These are phyloP conservation scores for Epithemia pelagica DNA, from an alignment of 108 stramenopile genomes.

Conservation along the genomic window DNA sequence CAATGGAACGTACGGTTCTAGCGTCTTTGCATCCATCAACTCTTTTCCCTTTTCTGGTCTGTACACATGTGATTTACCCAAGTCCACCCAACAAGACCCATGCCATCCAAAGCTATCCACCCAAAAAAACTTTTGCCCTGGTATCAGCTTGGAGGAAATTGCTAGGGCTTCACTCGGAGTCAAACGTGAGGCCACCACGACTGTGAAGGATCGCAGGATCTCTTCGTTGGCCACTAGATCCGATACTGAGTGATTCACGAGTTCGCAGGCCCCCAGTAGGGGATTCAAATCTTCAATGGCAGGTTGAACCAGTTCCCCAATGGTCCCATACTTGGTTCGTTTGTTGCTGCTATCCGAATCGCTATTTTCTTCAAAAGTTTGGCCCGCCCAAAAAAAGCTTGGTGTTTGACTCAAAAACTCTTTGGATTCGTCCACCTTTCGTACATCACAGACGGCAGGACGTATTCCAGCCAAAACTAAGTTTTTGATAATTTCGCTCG, in stretches of 20 bases:
- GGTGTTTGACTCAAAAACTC: constrained; percentile 34
- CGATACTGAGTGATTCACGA: constrained; percentile 36
- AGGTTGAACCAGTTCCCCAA: constrained; percentile 60
- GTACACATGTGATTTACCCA: constrained; percentile 55
- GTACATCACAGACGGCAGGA: constrained; percentile 74
- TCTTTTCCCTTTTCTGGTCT: constrained; percentile 79
- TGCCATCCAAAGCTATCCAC: constrained; percentile 80
- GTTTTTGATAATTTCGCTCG: constrained; percentile 89
- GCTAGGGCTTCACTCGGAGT: constrained; percentile 45
- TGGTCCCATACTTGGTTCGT: constrained; percentile 42
- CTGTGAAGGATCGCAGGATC: constrained; percentile 66
- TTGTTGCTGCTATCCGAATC: constrained; percentile 15
- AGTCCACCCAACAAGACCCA: constrained; percentile 71
- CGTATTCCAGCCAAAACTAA: constrained; percentile 86
- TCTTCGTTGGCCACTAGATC: constrained; percentile 41
- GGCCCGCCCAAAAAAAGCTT: constrained; percentile 4
- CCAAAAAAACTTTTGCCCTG: constrained; percentile 43
- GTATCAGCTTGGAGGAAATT: constrained; percentile 22
- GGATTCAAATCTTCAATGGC: constrained; percentile 88
- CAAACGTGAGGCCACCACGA: constrained; percentile 73
- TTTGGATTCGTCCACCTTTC: constrained; percentile 41
- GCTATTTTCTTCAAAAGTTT: constrained; percentile 13
- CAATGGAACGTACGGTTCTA: constrained; percentile 46
- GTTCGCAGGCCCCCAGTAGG: constrained; percentile 72
- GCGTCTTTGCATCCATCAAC: constrained; percentile 47